Evolutionary conservation across 768 basidiomycete genomes (phyloP).

Genomic region (Auricularia heimuer): DNA sequence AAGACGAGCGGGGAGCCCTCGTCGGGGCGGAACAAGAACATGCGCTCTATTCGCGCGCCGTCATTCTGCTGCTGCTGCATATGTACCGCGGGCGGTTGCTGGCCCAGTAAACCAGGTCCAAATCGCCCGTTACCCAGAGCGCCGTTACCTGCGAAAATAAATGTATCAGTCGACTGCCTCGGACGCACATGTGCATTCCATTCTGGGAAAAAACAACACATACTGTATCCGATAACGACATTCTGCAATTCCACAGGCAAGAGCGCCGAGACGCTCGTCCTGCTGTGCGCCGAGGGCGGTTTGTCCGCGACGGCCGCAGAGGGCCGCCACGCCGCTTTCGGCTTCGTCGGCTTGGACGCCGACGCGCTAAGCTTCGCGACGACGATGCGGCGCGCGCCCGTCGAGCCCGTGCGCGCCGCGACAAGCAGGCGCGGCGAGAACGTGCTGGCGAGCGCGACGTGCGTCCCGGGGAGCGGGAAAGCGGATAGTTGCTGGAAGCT

Average conservation of each 20-base stretch:
- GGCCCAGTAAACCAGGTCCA: constrained; percentile 15
- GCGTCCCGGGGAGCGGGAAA: background rate
- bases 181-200: background rate
- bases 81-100: background rate
- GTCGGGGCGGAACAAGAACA: constrained; percentile 35
- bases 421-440: background rate
- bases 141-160: constrained; percentile 7
- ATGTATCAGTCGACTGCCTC: background rate
- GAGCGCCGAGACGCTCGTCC: constrained; percentile 24
- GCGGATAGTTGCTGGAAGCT: background rate
- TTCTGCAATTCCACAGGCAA: constrained; percentile 48
- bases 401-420: background rate
- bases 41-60: constrained; percentile 35
- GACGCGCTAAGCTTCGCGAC: background rate
- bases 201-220: constrained; percentile 12
- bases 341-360: background rate
- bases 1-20: constrained; percentile 51
- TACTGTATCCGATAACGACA: constrained; percentile 59
- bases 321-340: background rate
- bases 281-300: background rate
- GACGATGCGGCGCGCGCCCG: background rate
- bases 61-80: constrained; percentile 28
- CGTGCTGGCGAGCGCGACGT: background rate
- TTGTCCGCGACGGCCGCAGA: background rate
- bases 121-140: constrained; percentile 9